Base-by-base conservation (phyloP, 2,329 filamentous ascomycete genomes). In the Blastomyces gilchristii region DNA sequence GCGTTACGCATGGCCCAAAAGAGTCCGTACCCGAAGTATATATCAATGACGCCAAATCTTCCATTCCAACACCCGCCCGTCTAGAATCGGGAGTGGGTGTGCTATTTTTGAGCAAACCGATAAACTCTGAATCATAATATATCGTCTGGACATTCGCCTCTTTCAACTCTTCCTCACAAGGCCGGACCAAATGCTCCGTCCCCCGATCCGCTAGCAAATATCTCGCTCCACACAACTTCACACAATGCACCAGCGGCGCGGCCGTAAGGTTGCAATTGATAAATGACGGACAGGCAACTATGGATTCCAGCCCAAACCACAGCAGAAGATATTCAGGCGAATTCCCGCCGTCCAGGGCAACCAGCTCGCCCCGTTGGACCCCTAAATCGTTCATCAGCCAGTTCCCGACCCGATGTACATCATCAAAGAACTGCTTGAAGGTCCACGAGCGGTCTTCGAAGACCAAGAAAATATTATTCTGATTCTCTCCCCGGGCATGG, bases 301-400 rank as follows among this genome's bases (percentile, higher is more conserved):
- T 64, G 63, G 79, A 80, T 0, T 77, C 75, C 28, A 81, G 68
- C 0, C 78, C 79, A 57, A 77, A 74, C 16, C 77, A 70, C 2
- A 71, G 70, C 25, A 80, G 71, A 1, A 80, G 72, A 77, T 81
- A 80, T 65, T 81, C 79, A 0, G 78, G 79, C 0, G 78, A 80
- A 65, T 82, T 82, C 16, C 73, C 77, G 53, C 75, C 78, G 68
- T 80, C 81, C 1, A 81, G 73, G 3, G 74, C 79, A n/a, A 81
- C 75, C 53, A 75, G 74, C 63, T 80, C 78, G 2, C 76, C 47
- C 49, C 50, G 12, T 22, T 61, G 7, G 25, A 61, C 28, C 3
- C 59, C 59, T 34, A 61, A 31, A 37, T 43, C 31, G 11, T 54
- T 61, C 59, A 61, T 54, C 34, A 61, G n/a, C 59, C 59, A 61